phyloP scores from a whole-genome alignment of 2,329 filamentous ascomycete genomes.

The Penicillium fuscoglaucum region DNA sequence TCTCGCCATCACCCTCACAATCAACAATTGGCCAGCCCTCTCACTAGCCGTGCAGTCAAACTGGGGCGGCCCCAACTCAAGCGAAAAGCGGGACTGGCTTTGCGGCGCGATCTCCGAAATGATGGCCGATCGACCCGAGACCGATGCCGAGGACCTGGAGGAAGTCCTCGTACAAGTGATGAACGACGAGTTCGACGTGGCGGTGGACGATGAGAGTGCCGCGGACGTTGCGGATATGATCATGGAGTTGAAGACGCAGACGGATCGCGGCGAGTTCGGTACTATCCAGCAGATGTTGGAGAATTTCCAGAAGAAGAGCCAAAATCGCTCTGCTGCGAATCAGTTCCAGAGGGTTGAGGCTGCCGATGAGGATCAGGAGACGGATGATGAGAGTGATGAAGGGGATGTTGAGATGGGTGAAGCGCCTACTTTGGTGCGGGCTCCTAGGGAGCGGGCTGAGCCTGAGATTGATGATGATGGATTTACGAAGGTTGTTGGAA shows the following conservation, averaged over 20 bases:
- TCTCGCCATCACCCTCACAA: constrained; percentile 77
- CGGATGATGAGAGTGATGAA: constrained; percentile 56
- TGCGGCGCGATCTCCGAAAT: constrained; percentile 83
- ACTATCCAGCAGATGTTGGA: constrained; percentile 63
- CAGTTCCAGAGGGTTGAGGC: constrained; percentile 41
- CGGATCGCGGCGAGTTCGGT: constrained; percentile 64
- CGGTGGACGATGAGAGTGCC: constrained; percentile 85
- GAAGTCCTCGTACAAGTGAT: constrained; percentile 83
- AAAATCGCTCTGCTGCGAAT: constrained; percentile 37
- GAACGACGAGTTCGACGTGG: constrained; percentile 92
- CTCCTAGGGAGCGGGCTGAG: constrained; percentile 62
- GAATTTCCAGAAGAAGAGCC: constrained; percentile 41
- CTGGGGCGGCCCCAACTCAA: constrained; percentile 81
- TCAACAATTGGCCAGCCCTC: constrained; percentile 86
- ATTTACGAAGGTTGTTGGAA: constrained; percentile 72
- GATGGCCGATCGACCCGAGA: constrained; percentile 61
- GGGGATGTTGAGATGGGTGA: constrained; percentile 67
- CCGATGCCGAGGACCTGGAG: constrained; percentile 79
- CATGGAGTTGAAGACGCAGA: constrained; percentile 64
- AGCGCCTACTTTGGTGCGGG: constrained; percentile 61
- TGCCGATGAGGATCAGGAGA: constrained; percentile 56
- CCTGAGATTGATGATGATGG: constrained; percentile 79
- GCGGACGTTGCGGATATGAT: constrained; percentile 72
- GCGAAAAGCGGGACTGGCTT: constrained; percentile 95
- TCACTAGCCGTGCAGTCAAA: constrained; percentile 80